Evolutionary conservation across 2,329 filamentous ascomycete genomes (phyloP).

Genomic region (Beauveria asiatica): DNA sequence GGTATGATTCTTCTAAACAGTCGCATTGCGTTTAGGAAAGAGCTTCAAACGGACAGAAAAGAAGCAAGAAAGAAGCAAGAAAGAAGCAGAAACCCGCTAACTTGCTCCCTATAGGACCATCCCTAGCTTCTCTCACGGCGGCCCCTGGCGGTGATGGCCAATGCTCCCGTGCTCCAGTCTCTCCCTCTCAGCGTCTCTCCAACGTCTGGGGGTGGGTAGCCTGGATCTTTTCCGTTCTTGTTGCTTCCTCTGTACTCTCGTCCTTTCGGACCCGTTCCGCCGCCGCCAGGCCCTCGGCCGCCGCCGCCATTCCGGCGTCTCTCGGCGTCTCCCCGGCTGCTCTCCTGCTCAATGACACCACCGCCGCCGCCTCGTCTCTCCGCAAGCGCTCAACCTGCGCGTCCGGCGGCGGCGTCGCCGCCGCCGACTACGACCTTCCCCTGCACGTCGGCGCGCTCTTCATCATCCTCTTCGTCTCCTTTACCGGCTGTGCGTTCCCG

Average conservation of each 20-base stretch:
- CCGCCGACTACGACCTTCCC: slow-evolving; percentile 44
- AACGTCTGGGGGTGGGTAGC: slow-evolving; percentile 31
- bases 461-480: slow-evolving; percentile 39
- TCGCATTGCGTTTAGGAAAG: too few relatives aligned
- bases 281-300: slow-evolving; percentile 1
- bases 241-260: slow-evolving; percentile 24
- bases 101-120: slow-evolving; percentile 16
- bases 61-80: background rate
- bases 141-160: slow-evolving; percentile 33
- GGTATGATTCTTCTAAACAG: slow-evolving; percentile 16
- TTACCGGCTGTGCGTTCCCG: slow-evolving; percentile 43
- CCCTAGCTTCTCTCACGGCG: slow-evolving; percentile 24
- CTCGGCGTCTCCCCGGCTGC: slow-evolving; percentile 4
- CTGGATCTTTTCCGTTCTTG: slow-evolving; percentile 35
- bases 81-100: background rate
- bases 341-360: background rate
- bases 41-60: too few relatives aligned
- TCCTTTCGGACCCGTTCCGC: slow-evolving; percentile 10
- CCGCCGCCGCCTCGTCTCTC: slow-evolving; percentile 13
- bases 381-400: slow-evolving; percentile 23
- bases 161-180: slow-evolving; percentile 23
- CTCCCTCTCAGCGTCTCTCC: slow-evolving; percentile 22
- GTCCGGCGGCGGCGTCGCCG: slow-evolving; percentile 21
- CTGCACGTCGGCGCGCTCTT: slow-evolving; percentile 50
- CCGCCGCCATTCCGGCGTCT: background rate